Conservation (phyloP, 1,139 yeast species). For the Yamadazyma pseudoaaseri region DNA sequence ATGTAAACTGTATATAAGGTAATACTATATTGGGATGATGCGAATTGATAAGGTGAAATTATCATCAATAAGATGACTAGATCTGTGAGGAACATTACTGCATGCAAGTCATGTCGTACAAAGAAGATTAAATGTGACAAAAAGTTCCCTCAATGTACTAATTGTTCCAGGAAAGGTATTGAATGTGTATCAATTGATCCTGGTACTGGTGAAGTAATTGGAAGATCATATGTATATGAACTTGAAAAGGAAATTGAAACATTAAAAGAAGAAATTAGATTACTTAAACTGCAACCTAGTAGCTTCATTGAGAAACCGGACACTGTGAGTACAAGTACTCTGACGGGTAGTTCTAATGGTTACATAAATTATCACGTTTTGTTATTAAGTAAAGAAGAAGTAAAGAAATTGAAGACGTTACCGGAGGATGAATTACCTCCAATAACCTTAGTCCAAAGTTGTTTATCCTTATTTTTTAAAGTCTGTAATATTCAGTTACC, state of each 20-base stretch:
- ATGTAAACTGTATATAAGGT: not conserved
- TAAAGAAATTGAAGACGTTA: not conserved
- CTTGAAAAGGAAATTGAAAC: slow-evolving; percentile 25
- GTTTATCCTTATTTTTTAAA: slow-evolving; percentile 65
- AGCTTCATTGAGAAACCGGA: not conserved
- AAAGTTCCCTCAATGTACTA: slow-evolving; percentile 61
- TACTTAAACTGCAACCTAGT: slow-evolving; percentile 6
- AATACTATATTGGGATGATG: not conserved
- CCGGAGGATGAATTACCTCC: slow-evolving; percentile 48
- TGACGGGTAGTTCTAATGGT: slow-evolving; percentile 5
- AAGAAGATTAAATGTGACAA: slow-evolving; percentile 15
- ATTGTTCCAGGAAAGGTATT: slow-evolving; percentile 61
- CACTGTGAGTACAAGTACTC: slow-evolving; percentile 2
- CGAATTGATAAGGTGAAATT: no score
- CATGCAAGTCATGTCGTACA: slow-evolving; percentile 12
- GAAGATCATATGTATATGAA: slow-evolving; percentile 73
- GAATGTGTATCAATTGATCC: slow-evolving; percentile 84
- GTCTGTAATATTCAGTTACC: slow-evolving; percentile 82
- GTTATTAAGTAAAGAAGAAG: slow-evolving; percentile 7
- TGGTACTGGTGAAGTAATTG: slow-evolving; percentile 79
- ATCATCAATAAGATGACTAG: no score
- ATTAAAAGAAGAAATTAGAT: slow-evolving; percentile 12
- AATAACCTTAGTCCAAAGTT: slow-evolving; percentile 61
- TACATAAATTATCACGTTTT: slow-evolving; percentile 5
- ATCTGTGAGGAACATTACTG: slow-evolving; percentile 5